These are phyloP conservation scores for Gossypium davidsonii DNA, from an alignment of 441 rosid species.

Conservation along the genomic window DNA sequence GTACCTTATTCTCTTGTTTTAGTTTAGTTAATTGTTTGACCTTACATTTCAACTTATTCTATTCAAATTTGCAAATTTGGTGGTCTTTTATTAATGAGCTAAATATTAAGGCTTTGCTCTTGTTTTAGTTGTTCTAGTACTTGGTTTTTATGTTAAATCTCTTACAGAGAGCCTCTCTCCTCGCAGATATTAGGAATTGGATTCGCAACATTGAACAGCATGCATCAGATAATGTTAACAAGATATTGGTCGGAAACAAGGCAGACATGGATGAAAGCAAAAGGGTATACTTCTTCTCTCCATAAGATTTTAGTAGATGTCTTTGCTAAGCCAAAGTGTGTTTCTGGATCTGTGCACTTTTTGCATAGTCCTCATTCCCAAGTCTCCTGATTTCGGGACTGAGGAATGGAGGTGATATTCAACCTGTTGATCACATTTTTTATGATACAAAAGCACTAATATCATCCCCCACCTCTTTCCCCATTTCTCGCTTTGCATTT, in stretches of 20 bases:
- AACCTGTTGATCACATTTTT: neutral
- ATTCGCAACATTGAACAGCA: constrained; percentile 72
- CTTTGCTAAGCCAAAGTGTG: neutral
- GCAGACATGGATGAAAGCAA: constrained; percentile 83
- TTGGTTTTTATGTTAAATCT: neutral
- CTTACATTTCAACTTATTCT: neutral
- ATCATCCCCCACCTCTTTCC: neutral
- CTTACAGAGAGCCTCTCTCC: constrained; percentile 10
- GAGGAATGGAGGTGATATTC: neutral
- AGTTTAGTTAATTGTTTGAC: neutral
- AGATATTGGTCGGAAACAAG: constrained; percentile 69
- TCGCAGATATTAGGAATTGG: constrained; percentile 67
- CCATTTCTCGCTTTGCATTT: neutral
- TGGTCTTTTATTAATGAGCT: neutral
- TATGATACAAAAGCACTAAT: neutral
- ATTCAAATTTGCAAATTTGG: neutral
- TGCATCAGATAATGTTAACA: constrained; percentile 74
- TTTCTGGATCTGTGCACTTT: neutral
- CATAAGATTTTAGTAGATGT: neutral
- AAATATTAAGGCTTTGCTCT: neutral
- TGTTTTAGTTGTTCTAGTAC: neutral
- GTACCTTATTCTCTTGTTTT: constrained; percentile 17
- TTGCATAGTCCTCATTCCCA: neutral
- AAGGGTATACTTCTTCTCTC: constrained; percentile 34
- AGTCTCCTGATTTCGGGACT: neutral